Conservation (phyloP, 2,329 filamentous ascomycete species). For the Colletotrichum sojae region DNA sequence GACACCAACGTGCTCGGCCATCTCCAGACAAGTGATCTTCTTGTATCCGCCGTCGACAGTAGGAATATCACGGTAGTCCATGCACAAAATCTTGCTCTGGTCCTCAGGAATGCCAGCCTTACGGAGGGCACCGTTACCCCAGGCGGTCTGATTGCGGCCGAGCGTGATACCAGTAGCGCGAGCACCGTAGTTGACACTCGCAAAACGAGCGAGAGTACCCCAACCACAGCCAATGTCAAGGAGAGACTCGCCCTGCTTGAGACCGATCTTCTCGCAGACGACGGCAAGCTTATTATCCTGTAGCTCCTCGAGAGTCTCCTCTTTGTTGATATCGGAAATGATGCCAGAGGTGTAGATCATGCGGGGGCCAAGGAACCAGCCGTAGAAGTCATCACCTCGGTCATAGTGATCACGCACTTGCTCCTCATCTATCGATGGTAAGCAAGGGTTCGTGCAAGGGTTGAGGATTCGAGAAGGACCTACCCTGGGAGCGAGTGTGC, state of each 20-base stretch:
- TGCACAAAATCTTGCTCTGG: conserved; percentile 87
- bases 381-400: conserved; percentile 92
- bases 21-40: conserved; percentile 73
- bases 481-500: conserved; percentile 79
- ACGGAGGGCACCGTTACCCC: conserved; percentile 87
- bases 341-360: conserved; percentile 95
- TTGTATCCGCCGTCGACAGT: conserved; percentile 57
- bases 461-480: conserved; percentile 42
- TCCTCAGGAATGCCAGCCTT: conserved; percentile 80
- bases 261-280: conserved; percentile 88
- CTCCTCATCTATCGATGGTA: conserved; percentile 77
- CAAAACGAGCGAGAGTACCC: conserved; percentile 90
- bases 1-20: conserved; percentile 98
- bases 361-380: conserved; percentile 90
- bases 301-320: conserved; percentile 87
- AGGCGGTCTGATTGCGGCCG: conserved; percentile 89
- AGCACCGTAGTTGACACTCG: conserved; percentile 85
- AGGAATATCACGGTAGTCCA: conserved; percentile 92
- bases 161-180: conserved; percentile 86
- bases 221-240: conserved; percentile 93
- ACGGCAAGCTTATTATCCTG: conserved; percentile 92
- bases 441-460: neutral
- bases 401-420: conserved; percentile 94
- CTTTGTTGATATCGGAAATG: conserved; percentile 82
- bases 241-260: conserved; percentile 80